These are phyloP conservation scores for Aspergillus bombycis DNA, from an alignment of 2,329 filamentous ascomycete species.

Conservation along the genomic window DNA sequence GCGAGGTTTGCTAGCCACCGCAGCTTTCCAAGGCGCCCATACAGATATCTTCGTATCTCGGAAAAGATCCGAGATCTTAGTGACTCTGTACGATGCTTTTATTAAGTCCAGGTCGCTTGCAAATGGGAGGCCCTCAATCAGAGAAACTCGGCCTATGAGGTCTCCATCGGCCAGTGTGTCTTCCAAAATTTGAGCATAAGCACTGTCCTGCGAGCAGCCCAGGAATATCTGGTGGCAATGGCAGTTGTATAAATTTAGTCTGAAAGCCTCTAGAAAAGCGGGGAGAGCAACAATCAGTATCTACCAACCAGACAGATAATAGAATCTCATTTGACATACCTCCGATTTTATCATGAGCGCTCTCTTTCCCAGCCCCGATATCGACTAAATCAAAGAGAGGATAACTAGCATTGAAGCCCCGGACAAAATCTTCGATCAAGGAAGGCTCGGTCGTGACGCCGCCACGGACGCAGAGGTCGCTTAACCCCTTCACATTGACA, in stretches of 20 bases:
- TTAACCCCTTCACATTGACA: slow-evolving; percentile 56
- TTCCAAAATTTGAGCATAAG: slow-evolving; percentile 58
- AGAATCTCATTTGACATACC: slow-evolving; percentile 37
- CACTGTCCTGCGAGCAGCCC: slow-evolving; percentile 61
- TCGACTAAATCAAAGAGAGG: slow-evolving; percentile 56
- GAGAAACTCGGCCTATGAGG: slow-evolving; percentile 53
- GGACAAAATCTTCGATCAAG: slow-evolving; percentile 55
- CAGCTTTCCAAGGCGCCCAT: slow-evolving; percentile 39
- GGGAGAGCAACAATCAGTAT: slow-evolving; percentile 27
- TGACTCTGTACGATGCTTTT: slow-evolving; percentile 51
- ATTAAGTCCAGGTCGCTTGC: slow-evolving; percentile 55
- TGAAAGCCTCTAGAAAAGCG: slow-evolving; percentile 52
- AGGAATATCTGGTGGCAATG: slow-evolving; percentile 65
- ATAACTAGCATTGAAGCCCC: slow-evolving; percentile 58
- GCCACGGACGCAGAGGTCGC: slow-evolving; percentile 50
- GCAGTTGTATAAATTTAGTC: slow-evolving; percentile 58
- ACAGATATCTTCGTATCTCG: slow-evolving; percentile 54
- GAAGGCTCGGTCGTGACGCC: slow-evolving; percentile 49
- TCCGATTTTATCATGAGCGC: slow-evolving; percentile 52
- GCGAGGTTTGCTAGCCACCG: slow-evolving; percentile 32
- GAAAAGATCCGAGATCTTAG: slow-evolving; percentile 58
- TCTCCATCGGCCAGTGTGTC: slow-evolving; percentile 50
- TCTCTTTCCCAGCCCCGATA: slow-evolving; percentile 48
- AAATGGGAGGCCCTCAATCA: slow-evolving; percentile 61
- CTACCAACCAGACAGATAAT: slow-evolving; percentile 2